A percentile compares a stretch with the other conserved stretches of the same genome.
Conservation (phyloP, 768 basidiomycete species). For the Xerocomellus intermedius region DNA sequence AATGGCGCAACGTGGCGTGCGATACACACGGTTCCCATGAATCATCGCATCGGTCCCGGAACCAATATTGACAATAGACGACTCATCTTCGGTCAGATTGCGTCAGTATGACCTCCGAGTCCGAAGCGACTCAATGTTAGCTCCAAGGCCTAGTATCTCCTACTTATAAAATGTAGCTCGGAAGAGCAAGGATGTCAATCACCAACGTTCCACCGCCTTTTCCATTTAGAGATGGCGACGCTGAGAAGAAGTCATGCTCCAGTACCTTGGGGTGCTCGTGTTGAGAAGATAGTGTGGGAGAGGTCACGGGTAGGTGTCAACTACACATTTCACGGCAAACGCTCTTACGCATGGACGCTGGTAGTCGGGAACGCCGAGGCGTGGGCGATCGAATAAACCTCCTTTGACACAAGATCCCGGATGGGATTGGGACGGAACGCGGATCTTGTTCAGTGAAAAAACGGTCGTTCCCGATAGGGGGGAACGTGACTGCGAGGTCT, state of each 20-base stretch:
- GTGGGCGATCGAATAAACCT: conserved; percentile 10
- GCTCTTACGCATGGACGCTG: background rate
- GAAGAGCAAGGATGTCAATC: background rate
- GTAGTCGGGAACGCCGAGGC: conserved; percentile 18
- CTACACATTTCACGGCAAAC: background rate
- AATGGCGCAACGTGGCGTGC: too few relatives aligned
- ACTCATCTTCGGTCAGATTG: conserved; percentile 16
- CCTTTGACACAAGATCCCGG: conserved; percentile 14
- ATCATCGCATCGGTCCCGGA: background rate
- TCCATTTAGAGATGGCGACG: conserved; percentile 15
- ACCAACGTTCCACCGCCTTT: background rate
- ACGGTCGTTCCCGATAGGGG: background rate
- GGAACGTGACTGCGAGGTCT: background rate
- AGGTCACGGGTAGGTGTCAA: conserved; percentile 14
- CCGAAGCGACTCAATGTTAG: background rate
- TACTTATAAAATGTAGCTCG: conserved; percentile 14
- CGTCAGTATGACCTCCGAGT: background rate
- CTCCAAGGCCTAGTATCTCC: background rate
- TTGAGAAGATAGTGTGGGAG: conserved; percentile 5
- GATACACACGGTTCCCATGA: background rate
- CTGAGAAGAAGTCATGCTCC: conserved; percentile 14
- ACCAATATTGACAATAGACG: background rate
- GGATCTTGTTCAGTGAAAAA: conserved; percentile 3
- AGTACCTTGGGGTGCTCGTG: conserved; percentile 3
- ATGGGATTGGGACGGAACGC: conserved; percentile 27